Conservation (phyloP, 768 basidiomycete genomes). For the Termitomyces sp. region DNA sequence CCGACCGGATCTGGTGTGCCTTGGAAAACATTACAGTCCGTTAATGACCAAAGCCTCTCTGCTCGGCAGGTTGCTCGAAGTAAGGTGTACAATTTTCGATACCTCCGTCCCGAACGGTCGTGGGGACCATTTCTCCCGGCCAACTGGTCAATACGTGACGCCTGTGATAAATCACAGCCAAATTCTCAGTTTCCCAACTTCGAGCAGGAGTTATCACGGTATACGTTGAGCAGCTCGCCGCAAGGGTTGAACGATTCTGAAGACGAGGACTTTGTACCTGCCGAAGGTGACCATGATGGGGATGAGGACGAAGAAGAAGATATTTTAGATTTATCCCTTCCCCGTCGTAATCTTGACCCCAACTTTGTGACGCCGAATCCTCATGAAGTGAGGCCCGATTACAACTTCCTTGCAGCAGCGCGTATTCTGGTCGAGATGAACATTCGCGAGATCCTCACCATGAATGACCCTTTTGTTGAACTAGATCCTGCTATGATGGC, state of each 20-base stretch:
- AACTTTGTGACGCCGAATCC: slow-evolving; percentile 15
- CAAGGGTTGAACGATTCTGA: slow-evolving; percentile 6
- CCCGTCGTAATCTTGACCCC: slow-evolving; percentile 9
- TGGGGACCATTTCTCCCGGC: slow-evolving; percentile 32
- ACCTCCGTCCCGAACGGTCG: slow-evolving; percentile 22
- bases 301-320: slow-evolving; percentile 9
- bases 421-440: slow-evolving; percentile 49
- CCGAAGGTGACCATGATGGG: slow-evolving; percentile 6
- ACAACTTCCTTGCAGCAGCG: slow-evolving; percentile 44
- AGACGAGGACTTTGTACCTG: slow-evolving; percentile 15
- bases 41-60: slow-evolving; percentile 7
- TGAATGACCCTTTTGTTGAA: background rate
- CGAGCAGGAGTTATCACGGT: slow-evolving; percentile 9
- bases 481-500: background rate
- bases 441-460: slow-evolving; percentile 31
- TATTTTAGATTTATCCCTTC: slow-evolving; percentile 11
- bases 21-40: background rate
- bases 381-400: slow-evolving; percentile 36
- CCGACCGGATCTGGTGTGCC: background rate
- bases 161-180: background rate
- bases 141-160: background rate
- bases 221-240: slow-evolving; percentile 5
- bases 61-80: slow-evolving; percentile 26
- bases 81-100: slow-evolving; percentile 31
- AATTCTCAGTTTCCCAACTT: slow-evolving; percentile 8